Base-by-base conservation (phyloP, 306 rosid genomes). In the Amphicarpaea edgeworthii region DNA sequence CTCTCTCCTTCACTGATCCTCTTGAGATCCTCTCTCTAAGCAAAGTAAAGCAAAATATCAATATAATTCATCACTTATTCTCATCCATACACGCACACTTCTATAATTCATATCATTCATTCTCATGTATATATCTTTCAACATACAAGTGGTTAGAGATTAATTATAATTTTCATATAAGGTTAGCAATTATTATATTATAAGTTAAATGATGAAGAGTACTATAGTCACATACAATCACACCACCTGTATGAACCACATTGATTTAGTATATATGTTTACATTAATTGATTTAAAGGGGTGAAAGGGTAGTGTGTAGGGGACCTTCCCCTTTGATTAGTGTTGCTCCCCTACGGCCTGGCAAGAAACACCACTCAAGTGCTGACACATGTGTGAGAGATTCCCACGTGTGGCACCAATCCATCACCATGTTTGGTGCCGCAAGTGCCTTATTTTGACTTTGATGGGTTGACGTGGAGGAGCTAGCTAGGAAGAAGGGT, bases 1-100 rank as follows among this genome's bases (percentile, higher is more conserved):
- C 64, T 46, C 79, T 78, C 60, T 58, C 76, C 79, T 74, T 77
- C 82, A 58, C 72, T 11, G 75, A 86, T 86, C 88, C 92, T 86
- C 32, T 79, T 65, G 5, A 77, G 82, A 85, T 86, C 83, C 80
- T 58, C 66, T 62, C 45, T 37, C 47, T 16, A 15, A 75, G 69
- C 83, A 83, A 70, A 71, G 30, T 73, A 53, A 47, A 78, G 23
- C 71, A 70, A 58, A 24, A n/a, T n/a, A n/a, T n/a, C n/a, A n/a
- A n/a, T n/a, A n/a, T n/a, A n/a, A n/a, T n/a, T n/a, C n/a, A n/a
- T n/a, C n/a, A n/a, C n/a, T n/a, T n/a, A n/a, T n/a, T n/a, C n/a
- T n/a, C n/a, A n/a, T n/a, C n/a, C n/a, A n/a, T n/a, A n/a, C n/a
- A n/a, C n/a, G n/a, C n/a, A n/a, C n/a, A n/a, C n/a, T n/a, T n/a